Percentiles rank a stretch among this genome's conserved stretches.
These are phyloP conservation scores for Coemansia sp. DNA, from an alignment of 192 early-diverging fungal species.

Conservation along the genomic window DNA sequence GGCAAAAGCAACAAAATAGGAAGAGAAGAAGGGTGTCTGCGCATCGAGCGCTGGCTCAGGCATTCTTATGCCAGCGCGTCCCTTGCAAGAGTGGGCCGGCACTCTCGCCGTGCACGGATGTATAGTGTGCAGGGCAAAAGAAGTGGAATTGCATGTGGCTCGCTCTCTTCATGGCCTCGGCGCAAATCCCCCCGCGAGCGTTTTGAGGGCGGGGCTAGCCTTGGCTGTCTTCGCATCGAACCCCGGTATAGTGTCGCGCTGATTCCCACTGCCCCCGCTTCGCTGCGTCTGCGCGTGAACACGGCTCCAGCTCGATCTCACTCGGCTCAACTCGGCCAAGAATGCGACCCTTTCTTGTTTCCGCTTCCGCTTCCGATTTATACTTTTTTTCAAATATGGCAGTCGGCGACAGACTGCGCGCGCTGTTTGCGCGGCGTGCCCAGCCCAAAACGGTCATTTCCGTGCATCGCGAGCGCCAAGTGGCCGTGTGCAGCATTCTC, in stretches of 20 bases:
- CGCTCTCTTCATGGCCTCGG: slow-evolving; percentile 5
- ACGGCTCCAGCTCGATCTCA: not conserved
- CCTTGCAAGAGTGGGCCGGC: not conserved
- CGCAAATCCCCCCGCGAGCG: slow-evolving; percentile 3
- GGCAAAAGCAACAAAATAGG: slow-evolving; percentile 6
- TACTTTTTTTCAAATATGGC: no score
- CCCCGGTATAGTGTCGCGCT: slow-evolving; percentile 7
- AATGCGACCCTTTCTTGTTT: not conserved
- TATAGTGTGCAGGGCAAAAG: slow-evolving; percentile 27
- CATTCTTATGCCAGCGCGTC: not conserved
- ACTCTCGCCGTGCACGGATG: slow-evolving; percentile 20
- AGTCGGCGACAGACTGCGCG: slow-evolving; percentile 24
- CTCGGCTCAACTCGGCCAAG: slow-evolving; percentile 6
- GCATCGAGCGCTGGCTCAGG: not conserved
- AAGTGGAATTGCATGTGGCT: slow-evolving; percentile 8
- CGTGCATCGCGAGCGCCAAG: slow-evolving; percentile 34
- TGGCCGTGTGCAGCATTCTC: slow-evolving; percentile 43
- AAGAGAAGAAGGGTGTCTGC: slow-evolving; percentile 1
- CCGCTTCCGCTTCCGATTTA: not conserved
- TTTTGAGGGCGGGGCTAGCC: not conserved
- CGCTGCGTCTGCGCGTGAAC: not conserved
- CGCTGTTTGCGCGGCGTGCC: slow-evolving; percentile 17
- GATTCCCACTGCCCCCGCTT: not conserved
- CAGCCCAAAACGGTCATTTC: slow-evolving; percentile 31
- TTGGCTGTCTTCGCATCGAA: not conserved